These are phyloP conservation scores for Dovyalis caffra DNA, from an alignment of 345 rosid species.

Conservation along the genomic window DNA sequence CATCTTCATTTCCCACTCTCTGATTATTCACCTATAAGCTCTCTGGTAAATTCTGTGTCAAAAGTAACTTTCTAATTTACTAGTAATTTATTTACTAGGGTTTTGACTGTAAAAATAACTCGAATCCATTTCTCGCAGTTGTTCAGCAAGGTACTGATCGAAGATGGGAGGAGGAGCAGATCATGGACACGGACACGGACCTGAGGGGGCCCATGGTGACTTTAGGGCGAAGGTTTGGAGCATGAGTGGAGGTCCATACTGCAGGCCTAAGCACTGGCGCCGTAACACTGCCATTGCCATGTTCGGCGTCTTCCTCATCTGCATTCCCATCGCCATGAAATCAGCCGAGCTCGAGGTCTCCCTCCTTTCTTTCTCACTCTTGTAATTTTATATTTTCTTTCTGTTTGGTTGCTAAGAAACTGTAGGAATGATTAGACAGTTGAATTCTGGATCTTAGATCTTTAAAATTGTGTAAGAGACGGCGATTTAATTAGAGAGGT, in stretches of 20 bases:
- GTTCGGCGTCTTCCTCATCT: slow-evolving; percentile 74
- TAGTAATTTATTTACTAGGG: too few species aligned
- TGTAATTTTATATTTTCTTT: too few species aligned
- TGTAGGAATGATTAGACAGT: not conserved
- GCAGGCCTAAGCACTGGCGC: slow-evolving; percentile 96
- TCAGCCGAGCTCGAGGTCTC: slow-evolving; percentile 94
- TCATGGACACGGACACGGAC: slow-evolving; percentile 86
- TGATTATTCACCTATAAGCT: not conserved
- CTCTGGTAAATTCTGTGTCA: not conserved
- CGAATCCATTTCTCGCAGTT: not conserved
- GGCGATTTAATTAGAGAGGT: not conserved
- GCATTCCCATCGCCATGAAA: slow-evolving; percentile 88
- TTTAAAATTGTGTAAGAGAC: not conserved
- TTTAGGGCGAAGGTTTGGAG: slow-evolving; percentile 95
- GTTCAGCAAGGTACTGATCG: not conserved
- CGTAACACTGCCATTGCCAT: slow-evolving; percentile 97
- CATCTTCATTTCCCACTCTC: not conserved
- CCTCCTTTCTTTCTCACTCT: not conserved
- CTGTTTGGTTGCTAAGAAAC: not conserved
- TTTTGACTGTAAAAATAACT: too few species aligned
- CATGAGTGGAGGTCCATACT: slow-evolving; percentile 90
- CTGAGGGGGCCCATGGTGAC: slow-evolving; percentile 61
- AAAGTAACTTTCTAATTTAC: too few species aligned
- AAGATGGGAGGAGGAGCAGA: slow-evolving; percentile 48
- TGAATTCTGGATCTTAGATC: not conserved